Base-by-base conservation (phyloP, 805 yeast genomes). In the Kluyveromyces siamensis region DNA sequence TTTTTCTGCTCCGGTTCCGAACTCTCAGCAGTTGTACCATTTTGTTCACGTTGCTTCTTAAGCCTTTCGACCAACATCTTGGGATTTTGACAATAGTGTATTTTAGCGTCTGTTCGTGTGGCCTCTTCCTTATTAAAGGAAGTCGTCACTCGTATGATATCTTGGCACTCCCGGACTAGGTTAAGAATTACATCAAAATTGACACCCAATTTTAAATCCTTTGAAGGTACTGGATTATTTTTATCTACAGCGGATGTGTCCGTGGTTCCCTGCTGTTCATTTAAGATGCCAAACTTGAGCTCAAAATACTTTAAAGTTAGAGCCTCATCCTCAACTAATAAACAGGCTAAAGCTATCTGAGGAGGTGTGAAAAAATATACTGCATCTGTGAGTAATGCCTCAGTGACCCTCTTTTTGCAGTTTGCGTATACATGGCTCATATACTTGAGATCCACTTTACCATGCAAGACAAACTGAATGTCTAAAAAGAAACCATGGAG, bases 401-500 rank as follows among this genome's bases (percentile, higher is more conserved):
- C 86, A 41, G 80, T 77, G 6, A 87, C 73, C 64, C 81, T 67
- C 27, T 71, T 74, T 56, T 84, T 79, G 10, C 96, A 87, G 40
- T 70, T 68, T 59, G 87, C 95, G 65, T 87, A 86, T 41, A 80
- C 73, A 42, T 72, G 71, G 1, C 93, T 91, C 50, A 88, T 67
- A 44, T 79, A 75, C 42, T 76, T 77, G 30, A 75, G 68, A 50
- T 79, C 80, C 16, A 77, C 63, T 49, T 63, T 64, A 16, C 73
- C 74, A 55, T 66, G 55, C 49, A 78, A 67, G 47, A 71, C 74
- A 48, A 66, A 74, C 63, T 93, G 99, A 54, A 90, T 77, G 66
- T 93, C 99, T 43, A 91, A 75, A 66, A 84, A 91, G 63, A 91
- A 90, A 19, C 99, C 99, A 64, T 90, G 93, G n/a, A 93, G 67